Percentiles rank a stretch among this genome's conserved stretches.
phyloP scores from a whole-genome alignment of 768 basidiomycete species.

The Neoboletus magnificus region DNA sequence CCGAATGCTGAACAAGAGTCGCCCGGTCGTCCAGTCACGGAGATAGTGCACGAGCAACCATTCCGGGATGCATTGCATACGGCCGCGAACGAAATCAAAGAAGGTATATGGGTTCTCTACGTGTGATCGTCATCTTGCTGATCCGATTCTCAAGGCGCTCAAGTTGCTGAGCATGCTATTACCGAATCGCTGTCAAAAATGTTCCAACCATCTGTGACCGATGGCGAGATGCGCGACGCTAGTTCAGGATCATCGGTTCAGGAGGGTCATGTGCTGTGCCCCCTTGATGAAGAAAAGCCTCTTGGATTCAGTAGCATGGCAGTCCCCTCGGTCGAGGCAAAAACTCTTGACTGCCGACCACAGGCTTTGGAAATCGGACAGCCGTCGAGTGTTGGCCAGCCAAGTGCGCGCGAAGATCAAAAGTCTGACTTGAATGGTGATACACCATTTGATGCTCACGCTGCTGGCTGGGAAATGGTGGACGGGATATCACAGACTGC shows the following conservation, averaged over 20 bases:
- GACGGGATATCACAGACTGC: slow-evolving; percentile 39
- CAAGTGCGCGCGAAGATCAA: slow-evolving; percentile 17
- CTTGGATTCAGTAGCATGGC: slow-evolving; percentile 59
- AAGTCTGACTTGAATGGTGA: neutral
- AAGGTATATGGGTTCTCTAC: slow-evolving; percentile 43
- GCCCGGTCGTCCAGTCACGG: slow-evolving; percentile 41
- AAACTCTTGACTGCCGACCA: slow-evolving; percentile 48
- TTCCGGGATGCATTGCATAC: slow-evolving; percentile 34
- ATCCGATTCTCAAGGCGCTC: slow-evolving; percentile 36
- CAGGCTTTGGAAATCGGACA: slow-evolving; percentile 31
- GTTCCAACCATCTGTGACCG: slow-evolving; percentile 32
- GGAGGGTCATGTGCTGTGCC: slow-evolving; percentile 51
- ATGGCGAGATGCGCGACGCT: neutral
- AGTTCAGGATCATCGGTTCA: slow-evolving; percentile 37
- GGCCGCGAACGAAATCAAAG: slow-evolving; percentile 38
- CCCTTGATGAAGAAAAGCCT: slow-evolving; percentile 46
- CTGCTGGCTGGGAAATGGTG: slow-evolving; percentile 44
- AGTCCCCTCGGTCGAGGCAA: slow-evolving; percentile 71
- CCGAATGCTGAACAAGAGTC: slow-evolving; percentile 65
- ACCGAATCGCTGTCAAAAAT: slow-evolving; percentile 35
- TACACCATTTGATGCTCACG: slow-evolving; percentile 30
- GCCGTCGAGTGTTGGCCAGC: slow-evolving; percentile 29
- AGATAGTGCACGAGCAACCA: slow-evolving; percentile 38
- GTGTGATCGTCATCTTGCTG: neutral
- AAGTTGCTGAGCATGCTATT: slow-evolving; percentile 38